Base-by-base conservation (phyloP, 495 filamentous ascomycete genomes). In the Tetracladium setigerum region DNA sequence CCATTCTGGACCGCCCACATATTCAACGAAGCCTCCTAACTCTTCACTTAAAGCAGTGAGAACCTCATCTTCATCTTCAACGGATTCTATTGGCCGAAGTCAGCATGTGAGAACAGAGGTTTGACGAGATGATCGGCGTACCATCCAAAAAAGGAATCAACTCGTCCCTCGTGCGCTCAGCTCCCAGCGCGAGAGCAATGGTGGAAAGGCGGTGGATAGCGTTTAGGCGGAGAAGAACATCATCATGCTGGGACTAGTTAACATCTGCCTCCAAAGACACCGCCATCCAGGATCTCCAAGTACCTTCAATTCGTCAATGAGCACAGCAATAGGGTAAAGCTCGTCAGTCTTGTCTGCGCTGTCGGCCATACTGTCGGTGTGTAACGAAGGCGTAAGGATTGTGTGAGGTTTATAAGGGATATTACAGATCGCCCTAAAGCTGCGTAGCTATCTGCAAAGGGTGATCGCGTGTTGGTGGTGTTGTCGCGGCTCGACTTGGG, bases 241-340 rank as follows among this genome's bases (percentile, higher is more conserved):
- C 92, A 63, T 98, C 92, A 66, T 98, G 92, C 91, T 96, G 17
- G n/a, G 18, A 13, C 22, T 5, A 4, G 24, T 18, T n/a, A 27
- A 16, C 16, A 41, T n/a, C 10, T 36, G 30, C 35, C 17, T 24
- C 13, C 31, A 44, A 30, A 30, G 2, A 49, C 13, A 35, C 1
- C 18, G 17, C 8, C 7, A 30, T 49, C 35, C 46, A 37, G 30
- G 16, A 51, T 50, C n/a, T n/a, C 52, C 57, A 62, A 60, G 58
- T 73, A 95, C 90, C 87, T 98, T 98, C 59, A 98, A 74, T 80
- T 98, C 92, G 69, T 98, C 92, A 69, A 98, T 98, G 64, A 98
- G 81, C 46, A 98, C 94, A 52, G 92, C 92, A 74, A 98, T 98
- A 60, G 92, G 92, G 68, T 95, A 97, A 53, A 98, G 89, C 79